Evolutionary conservation across 2,329 filamentous ascomycete genomes (phyloP).

Genomic region (Aspergillus texensis): DNA sequence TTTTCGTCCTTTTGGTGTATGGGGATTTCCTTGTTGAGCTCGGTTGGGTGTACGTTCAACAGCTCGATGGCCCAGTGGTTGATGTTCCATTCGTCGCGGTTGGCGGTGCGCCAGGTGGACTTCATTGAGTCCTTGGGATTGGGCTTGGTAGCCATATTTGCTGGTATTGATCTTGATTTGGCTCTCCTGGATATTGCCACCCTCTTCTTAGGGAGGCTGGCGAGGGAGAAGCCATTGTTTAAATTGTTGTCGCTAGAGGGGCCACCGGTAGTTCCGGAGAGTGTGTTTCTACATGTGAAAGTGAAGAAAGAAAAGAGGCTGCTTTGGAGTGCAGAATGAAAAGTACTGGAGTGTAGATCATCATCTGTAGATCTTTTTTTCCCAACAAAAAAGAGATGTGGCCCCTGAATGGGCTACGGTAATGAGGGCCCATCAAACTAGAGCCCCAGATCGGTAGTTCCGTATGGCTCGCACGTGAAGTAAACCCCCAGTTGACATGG

Average conservation of each 20-base stretch:
- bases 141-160: slow-evolving; percentile 22
- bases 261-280: not conserved
- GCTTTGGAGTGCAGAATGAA: not conserved
- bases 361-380: not conserved
- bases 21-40: slow-evolving; percentile 26
- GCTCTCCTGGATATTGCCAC: not conserved
- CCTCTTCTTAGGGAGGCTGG: not conserved
- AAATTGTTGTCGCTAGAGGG: not conserved
- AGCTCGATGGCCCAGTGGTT: slow-evolving; percentile 29
- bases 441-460: not conserved
- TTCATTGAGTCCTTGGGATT: slow-evolving; percentile 35
- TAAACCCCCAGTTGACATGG: not conserved
- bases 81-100: slow-evolving; percentile 27
- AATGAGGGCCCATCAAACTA: not conserved
- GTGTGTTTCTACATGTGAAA: not conserved
- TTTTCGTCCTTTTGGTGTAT: slow-evolving; percentile 3
- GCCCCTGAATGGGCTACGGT: not conserved
- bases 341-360: not conserved
- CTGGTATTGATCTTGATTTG: not conserved
- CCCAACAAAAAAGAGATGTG: not conserved
- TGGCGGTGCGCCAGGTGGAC: slow-evolving; percentile 32
- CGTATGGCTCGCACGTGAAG: not conserved
- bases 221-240: not conserved
- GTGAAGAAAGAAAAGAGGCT: not conserved
- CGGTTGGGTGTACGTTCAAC: slow-evolving; percentile 28